These are phyloP conservation scores for Stentor coeruleus DNA, from an alignment of 73 alveolate genomes.

Conservation along the genomic window DNA sequence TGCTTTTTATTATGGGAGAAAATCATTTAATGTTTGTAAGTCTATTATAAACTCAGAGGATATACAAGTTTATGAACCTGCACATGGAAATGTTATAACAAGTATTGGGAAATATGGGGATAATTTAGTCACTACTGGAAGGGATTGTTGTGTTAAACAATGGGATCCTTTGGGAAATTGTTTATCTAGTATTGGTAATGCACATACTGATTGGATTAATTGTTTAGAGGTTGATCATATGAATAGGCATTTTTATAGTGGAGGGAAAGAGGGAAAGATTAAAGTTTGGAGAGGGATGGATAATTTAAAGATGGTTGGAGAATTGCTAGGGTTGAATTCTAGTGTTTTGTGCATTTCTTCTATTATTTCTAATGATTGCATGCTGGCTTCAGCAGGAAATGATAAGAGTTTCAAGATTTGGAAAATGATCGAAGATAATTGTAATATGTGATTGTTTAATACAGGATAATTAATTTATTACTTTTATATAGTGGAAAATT, in stretches of 20 bases:
- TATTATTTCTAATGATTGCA: background rate
- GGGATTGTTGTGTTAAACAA: slow-evolving; percentile 47
- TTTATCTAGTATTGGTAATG: slow-evolving; percentile 23
- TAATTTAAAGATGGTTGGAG: background rate
- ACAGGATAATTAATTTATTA: no score
- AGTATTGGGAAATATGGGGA: background rate
- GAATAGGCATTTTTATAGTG: slow-evolving; percentile 38
- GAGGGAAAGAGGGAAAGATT: slow-evolving; percentile 59
- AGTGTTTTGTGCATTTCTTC: background rate
- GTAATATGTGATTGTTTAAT: no score
- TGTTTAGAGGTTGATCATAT: slow-evolving; percentile 31
- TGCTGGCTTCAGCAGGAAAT: background rate
- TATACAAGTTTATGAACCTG: background rate
- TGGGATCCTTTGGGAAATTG: slow-evolving; percentile 37
- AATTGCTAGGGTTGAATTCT: background rate
- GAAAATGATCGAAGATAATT: slow-evolving; percentile 14
- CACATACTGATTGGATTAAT: slow-evolving; percentile 55
- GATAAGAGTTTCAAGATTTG: slow-evolving; percentile 12
- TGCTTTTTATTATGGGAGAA: slow-evolving; percentile 48
- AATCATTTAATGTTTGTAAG: slow-evolving; percentile 47
- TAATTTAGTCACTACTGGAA: background rate
- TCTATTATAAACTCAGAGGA: background rate
- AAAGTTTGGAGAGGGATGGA: slow-evolving; percentile 46
- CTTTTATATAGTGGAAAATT: no score
- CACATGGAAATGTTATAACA: background rate